phyloP scores from a whole-genome alignment of 192 early-diverging fungal species.

The Linnemannia schmuckeri region DNA sequence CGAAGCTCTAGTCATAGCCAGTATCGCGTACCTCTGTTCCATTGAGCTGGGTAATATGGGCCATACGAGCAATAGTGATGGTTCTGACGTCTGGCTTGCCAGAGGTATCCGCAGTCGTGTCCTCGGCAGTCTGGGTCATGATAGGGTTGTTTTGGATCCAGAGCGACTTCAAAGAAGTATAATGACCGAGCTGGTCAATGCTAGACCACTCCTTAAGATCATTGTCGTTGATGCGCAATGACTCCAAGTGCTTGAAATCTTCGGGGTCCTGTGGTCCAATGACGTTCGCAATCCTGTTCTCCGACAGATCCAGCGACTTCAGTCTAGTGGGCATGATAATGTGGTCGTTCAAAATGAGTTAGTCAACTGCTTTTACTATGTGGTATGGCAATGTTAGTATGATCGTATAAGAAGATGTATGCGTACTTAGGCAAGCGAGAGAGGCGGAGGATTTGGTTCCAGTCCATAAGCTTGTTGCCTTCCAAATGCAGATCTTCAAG shows the following conservation, averaged over 20 bases:
- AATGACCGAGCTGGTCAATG: constrained; percentile 59
- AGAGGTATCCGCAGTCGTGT: background rate
- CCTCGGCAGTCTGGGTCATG: background rate
- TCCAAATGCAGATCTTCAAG: constrained; percentile 67
- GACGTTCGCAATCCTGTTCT: constrained; percentile 53
- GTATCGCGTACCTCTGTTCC: constrained; percentile 61
- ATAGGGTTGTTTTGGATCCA: constrained; percentile 63
- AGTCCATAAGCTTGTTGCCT: constrained; percentile 58
- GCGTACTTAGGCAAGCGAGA: constrained; percentile 58
- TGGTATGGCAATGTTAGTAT: too few relatives aligned
- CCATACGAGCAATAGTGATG: constrained; percentile 60
- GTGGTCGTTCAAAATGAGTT: constrained; percentile 8
- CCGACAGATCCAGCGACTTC: constrained; percentile 59
- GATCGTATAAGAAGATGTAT: too few relatives aligned
- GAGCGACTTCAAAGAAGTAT: constrained; percentile 51
- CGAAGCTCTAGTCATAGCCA: background rate
- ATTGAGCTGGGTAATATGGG: constrained; percentile 55
- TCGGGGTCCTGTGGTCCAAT: constrained; percentile 26
- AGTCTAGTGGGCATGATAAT: constrained; percentile 35
- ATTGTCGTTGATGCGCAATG: constrained; percentile 62
- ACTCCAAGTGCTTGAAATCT: constrained; percentile 50
- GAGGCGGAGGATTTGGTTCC: constrained; percentile 60
- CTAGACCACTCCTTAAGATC: constrained; percentile 54
- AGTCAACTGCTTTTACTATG: constrained; percentile 29
- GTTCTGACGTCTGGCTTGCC: background rate